phyloP scores from a whole-genome alignment of 139 green algal species.

The Tetraselmis striata region DNA sequence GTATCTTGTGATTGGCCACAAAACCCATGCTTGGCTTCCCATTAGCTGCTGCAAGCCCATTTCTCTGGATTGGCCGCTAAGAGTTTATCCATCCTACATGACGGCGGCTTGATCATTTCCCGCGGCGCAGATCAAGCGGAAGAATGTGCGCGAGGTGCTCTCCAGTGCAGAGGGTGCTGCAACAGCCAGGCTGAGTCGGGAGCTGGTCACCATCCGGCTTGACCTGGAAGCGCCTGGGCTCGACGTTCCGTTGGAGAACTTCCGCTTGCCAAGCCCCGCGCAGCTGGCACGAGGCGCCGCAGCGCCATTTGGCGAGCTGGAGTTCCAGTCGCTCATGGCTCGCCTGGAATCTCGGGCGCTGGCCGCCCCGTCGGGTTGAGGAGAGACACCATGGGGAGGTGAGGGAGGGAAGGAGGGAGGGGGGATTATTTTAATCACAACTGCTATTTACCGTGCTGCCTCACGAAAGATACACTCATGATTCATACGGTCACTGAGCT shows the following conservation, averaged over 20 bases:
- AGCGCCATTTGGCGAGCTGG: conserved; percentile 16
- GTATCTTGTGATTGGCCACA: neutral
- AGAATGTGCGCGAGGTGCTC: conserved; percentile 15
- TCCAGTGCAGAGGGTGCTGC: conserved; percentile 19
- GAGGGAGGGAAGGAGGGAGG: too few relatives aligned
- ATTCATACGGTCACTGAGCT: too few relatives aligned
- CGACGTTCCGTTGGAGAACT: conserved; percentile 17
- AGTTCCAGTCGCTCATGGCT: conserved; percentile 25
- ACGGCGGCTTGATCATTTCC: neutral
- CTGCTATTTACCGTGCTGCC: too few relatives aligned
- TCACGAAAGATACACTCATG: too few relatives aligned
- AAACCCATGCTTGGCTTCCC: neutral
- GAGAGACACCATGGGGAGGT: too few relatives aligned
- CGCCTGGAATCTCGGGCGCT: too few relatives aligned
- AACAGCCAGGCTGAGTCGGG: conserved; percentile 39
- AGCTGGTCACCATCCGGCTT: conserved; percentile 46
- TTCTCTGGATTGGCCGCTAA: neutral
- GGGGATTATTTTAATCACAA: too few relatives aligned
- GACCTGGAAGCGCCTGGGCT: conserved; percentile 42
- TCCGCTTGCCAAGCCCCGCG: conserved; percentile 4
- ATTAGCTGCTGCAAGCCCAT: neutral
- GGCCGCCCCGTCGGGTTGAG: too few relatives aligned
- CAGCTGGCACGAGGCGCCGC: neutral
- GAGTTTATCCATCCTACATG: neutral
- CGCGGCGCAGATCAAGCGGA: conserved; percentile 1